Conservation (phyloP, 768 basidiomycete species). For the Rhizopogon vulgaris region DNA sequence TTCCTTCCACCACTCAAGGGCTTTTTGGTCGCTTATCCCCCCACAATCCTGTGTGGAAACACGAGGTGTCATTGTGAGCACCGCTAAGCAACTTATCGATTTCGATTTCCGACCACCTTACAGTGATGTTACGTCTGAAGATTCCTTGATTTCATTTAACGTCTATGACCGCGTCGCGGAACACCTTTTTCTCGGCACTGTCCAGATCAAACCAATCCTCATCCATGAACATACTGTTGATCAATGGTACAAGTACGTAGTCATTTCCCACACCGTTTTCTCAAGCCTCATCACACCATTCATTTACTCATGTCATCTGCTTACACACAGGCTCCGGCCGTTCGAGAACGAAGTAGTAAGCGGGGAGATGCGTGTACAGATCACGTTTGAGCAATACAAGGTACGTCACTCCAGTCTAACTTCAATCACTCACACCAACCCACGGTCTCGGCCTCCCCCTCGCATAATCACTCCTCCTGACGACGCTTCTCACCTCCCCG, state of each 20-base stretch:
- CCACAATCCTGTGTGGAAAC: constrained; percentile 97
- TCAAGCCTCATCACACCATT: constrained; percentile 9
- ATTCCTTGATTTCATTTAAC: constrained; percentile 77
- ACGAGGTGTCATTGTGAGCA: constrained; percentile 95
- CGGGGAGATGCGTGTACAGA: constrained; percentile 92
- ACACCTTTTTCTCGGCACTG: constrained; percentile 84
- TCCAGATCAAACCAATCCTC: constrained; percentile 87
- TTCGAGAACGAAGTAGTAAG: constrained; percentile 78
- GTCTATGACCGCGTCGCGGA: constrained; percentile 87
- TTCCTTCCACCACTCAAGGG: constrained; percentile 27
- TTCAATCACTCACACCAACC: constrained; percentile 19
- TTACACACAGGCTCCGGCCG: constrained; percentile 52
- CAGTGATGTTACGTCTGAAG: constrained; percentile 92
- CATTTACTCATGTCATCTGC: constrained; percentile 12
- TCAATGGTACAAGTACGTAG: constrained; percentile 90
- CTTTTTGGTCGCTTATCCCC: constrained; percentile 65
- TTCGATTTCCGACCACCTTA: constrained; percentile 13
- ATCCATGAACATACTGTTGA: constrained; percentile 94
- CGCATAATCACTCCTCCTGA: constrained; percentile 17
- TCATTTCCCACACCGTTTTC: constrained; percentile 7
- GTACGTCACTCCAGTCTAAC: constrained; percentile 38
- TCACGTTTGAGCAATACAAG: constrained; percentile 89
- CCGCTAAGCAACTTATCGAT: constrained; percentile 7
- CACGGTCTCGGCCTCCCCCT: constrained; percentile 18
- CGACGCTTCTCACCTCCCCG: constrained; percentile 11